phyloP scores from a whole-genome alignment of 208 protist genomes.

The Trypanosoma avium region DNA sequence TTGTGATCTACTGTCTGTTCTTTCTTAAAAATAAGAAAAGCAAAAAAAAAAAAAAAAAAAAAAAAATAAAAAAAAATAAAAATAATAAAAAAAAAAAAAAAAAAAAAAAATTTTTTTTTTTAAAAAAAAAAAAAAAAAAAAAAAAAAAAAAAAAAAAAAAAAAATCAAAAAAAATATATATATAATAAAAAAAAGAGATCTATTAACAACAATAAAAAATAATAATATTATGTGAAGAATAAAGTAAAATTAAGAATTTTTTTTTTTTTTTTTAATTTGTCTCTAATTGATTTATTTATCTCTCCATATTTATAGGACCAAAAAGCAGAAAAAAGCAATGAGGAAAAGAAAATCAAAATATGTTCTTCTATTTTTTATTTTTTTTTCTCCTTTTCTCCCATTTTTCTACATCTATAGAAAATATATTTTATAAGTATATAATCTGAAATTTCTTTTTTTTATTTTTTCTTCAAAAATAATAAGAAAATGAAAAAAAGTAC shows the following conservation, averaged over 20 bases:
- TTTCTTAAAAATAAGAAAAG: constrained; percentile 8
- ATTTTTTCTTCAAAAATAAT: background rate
- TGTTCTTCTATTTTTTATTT: constrained; percentile 4
- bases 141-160: constrained; percentile 5
- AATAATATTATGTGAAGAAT: no score
- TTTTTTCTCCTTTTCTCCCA: background rate
- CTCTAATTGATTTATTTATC: no score
- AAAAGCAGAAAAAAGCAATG: no score
- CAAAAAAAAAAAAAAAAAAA: constrained; percentile 11
- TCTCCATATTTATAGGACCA: no score
- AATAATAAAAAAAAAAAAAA: background rate
- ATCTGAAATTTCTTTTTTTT: background rate
- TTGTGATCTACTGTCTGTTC: background rate
- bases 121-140: constrained; percentile 23
- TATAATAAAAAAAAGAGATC: no score
- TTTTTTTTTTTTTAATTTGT: no score
- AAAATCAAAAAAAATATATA: background rate
- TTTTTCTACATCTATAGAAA: background rate
- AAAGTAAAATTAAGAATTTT: no score
- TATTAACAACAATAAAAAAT: no score
- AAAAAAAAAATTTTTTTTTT: background rate
- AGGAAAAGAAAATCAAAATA: no score
- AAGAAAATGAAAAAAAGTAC: background rate
- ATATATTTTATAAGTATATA: no score
- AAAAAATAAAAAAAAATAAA: constrained; percentile 11